These are phyloP conservation scores for Aspergillus calidoustus DNA, from an alignment of 2,329 filamentous ascomycete species.

Conservation along the genomic window DNA sequence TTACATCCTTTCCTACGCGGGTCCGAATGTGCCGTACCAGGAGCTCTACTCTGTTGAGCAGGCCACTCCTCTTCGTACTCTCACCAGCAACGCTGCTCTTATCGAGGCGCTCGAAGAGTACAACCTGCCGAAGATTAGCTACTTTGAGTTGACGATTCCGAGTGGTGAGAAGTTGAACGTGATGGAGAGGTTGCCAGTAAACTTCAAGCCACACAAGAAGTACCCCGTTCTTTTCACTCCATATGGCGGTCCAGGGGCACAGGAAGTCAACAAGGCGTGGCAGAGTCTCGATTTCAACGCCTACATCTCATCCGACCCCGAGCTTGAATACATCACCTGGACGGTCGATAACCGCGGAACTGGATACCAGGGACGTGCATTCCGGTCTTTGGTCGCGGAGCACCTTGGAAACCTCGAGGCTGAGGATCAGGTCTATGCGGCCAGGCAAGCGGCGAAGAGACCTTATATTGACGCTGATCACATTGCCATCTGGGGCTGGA, in stretches of 20 bases:
- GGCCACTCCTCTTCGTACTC: conserved; percentile 58
- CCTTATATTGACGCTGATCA: conserved; percentile 62
- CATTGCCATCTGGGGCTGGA: conserved; percentile 72
- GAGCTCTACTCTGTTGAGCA: conserved; percentile 66
- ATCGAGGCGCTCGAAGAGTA: conserved; percentile 62
- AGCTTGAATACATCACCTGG: conserved; percentile 70
- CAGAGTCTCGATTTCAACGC: conserved; percentile 61
- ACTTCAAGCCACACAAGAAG: conserved; percentile 65
- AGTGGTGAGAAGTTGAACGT: conserved; percentile 67
- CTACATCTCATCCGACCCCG: conserved; percentile 69
- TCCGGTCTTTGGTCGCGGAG: conserved; percentile 61
- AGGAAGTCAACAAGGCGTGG: conserved; percentile 64
- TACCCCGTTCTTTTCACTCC: conserved; percentile 71
- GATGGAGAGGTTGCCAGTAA: conserved; percentile 67
- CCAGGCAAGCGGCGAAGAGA: conserved; percentile 57
- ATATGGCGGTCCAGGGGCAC: conserved; percentile 69
- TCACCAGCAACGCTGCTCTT: conserved; percentile 65
- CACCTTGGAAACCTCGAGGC: conserved; percentile 68
- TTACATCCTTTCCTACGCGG: conserved; percentile 68
- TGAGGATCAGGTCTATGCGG: conserved; percentile 70
- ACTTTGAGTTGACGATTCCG: conserved; percentile 65
- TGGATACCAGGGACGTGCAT: conserved; percentile 65
- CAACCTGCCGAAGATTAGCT: conserved; percentile 67
- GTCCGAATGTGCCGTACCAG: conserved; percentile 71
- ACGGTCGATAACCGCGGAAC: conserved; percentile 72